Evolutionary conservation across 306 rosid genomes (phyloP).

Genomic region (Dicorynia guianensis): DNA sequence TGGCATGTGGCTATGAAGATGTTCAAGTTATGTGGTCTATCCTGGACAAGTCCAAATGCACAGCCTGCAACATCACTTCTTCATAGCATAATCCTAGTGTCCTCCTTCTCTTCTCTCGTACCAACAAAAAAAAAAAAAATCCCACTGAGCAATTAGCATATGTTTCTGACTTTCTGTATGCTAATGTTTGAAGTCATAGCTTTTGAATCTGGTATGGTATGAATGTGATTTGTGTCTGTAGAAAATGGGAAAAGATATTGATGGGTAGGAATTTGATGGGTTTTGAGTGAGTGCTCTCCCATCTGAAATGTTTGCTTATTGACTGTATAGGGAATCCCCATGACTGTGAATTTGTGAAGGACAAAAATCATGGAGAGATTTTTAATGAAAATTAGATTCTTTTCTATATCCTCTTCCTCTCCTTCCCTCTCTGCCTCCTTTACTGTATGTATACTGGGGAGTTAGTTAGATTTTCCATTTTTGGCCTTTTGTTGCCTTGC

Average conservation of each 20-base stretch:
- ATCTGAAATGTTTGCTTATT: conserved; percentile 32
- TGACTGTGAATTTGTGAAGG: conserved; percentile 48
- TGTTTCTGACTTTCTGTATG: conserved; percentile 36
- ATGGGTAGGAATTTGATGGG: conserved; percentile 32
- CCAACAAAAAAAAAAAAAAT: neutral
- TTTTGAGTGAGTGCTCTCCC: conserved; percentile 37
- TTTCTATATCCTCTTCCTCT: neutral
- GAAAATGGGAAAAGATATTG: conserved; percentile 15
- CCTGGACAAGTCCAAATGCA: conserved; percentile 85
- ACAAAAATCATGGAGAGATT: conserved; percentile 71
- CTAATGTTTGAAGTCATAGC: conserved; percentile 15
- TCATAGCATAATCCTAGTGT: conserved; percentile 32
- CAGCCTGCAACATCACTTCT: conserved; percentile 68
- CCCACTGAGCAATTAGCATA: conserved; percentile 14
- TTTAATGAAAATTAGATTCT: conserved; percentile 37
- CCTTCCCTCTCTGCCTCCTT: neutral
- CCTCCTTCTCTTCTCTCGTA: neutral
- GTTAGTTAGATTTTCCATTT: neutral
- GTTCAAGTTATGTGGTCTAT: conserved; percentile 99
- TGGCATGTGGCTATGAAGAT: conserved; percentile 95
- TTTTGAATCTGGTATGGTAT: conserved; percentile 48
- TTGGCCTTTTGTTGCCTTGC: neutral
- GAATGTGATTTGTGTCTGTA: conserved; percentile 46
- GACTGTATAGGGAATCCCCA: conserved; percentile 70
- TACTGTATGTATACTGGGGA: neutral